Base-by-base conservation (phyloP, 169 alveolate genomes). In the Eimeria necatrix region DNA sequence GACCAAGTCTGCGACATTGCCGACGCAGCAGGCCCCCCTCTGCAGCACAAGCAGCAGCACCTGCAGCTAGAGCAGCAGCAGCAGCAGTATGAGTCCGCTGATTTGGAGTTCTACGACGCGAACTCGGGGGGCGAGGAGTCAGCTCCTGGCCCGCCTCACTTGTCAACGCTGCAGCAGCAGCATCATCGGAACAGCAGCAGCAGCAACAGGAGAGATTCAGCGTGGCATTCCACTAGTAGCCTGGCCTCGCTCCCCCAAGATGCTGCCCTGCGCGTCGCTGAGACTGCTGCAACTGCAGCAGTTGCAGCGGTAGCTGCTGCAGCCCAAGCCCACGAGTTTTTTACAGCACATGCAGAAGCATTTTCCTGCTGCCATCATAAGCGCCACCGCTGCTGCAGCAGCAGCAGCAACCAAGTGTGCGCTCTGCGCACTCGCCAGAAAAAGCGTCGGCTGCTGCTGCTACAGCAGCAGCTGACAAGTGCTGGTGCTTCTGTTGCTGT, bases 221-320 rank as follows among this genome's bases (percentile, higher is more conserved):
- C 51, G 14, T 71, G 83, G 83, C 83, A 71, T 41, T 71, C 83
- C 18, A 71, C 83, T 5, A 71, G 83, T 48, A 71, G 83, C 83
- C 20, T 71, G 7, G 83, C 83, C 51, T 71, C 83, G 16, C 83
- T 71, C 12, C 83, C 46, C n/a, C 83, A 71, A 48, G 83, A 71
- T 5, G 52, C 83, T 22, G 83, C 83, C 7, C 83, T 71, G 16
- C 83, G 83, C 3, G 53, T 71, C 0, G 83, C 83, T 5, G 83
- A 71, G 83, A 71, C 83, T 8, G 83, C 83, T n/a, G 83, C 83
- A 71, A 71, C 83, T n/a, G 83, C 83, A 71, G 83, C 83, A 32
- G 83, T 71, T 22, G 83, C 83, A n/a, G 83, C 83, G 1, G 83
- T 71, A 6, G 83, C 83, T 71, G 83, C 83, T 71, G 83, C 83